A percentile compares a stretch with the other conserved stretches of the same genome.
phyloP scores from a whole-genome alignment of 2,329 filamentous ascomycete species.

The Diplodia scrobiculata region DNA sequence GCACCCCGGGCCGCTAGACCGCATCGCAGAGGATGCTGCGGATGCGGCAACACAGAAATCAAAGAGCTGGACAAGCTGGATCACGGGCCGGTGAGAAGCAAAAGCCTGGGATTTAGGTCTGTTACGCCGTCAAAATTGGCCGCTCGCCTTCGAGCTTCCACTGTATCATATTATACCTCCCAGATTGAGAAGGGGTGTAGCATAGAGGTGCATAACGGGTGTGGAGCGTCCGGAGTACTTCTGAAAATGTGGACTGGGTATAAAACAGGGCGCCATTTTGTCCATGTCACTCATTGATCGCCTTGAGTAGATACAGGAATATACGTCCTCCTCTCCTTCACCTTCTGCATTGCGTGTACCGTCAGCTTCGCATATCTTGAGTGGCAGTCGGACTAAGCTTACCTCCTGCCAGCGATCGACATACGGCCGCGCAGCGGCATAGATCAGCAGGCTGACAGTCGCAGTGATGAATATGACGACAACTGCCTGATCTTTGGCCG shows the following conservation, averaged over 20 bases:
- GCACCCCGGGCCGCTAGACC: constrained; percentile 53
- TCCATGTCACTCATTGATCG: constrained; percentile 34
- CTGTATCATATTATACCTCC: constrained; percentile 29
- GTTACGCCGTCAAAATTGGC: not conserved
- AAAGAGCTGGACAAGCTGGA: constrained; percentile 53
- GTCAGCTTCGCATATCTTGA: constrained; percentile 3
- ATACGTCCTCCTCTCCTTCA: constrained; percentile 54
- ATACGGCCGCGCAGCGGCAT: constrained; percentile 63
- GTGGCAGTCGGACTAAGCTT: constrained; percentile 32
- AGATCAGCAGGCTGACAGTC: constrained; percentile 62
- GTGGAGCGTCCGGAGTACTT: constrained; percentile 28
- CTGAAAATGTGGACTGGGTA: constrained; percentile 28
- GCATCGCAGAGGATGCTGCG: constrained; percentile 47
- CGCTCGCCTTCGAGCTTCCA: constrained; percentile 17
- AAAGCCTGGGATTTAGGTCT: constrained; percentile 31
- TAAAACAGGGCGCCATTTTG: constrained; percentile 6
- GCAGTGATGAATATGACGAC: constrained; percentile 68
- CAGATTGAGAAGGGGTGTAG: constrained; percentile 21
- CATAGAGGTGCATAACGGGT: constrained; percentile 29
- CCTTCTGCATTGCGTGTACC: constrained; percentile 42
- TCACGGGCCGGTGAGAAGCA: constrained; percentile 43
- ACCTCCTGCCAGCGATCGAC: constrained; percentile 60
- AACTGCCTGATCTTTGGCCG: constrained; percentile 66
- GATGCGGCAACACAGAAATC: constrained; percentile 42
- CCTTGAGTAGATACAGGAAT: constrained; percentile 52